Conservation (phyloP, 2,329 filamentous ascomycete species). For the Claviceps spartinae region DNA sequence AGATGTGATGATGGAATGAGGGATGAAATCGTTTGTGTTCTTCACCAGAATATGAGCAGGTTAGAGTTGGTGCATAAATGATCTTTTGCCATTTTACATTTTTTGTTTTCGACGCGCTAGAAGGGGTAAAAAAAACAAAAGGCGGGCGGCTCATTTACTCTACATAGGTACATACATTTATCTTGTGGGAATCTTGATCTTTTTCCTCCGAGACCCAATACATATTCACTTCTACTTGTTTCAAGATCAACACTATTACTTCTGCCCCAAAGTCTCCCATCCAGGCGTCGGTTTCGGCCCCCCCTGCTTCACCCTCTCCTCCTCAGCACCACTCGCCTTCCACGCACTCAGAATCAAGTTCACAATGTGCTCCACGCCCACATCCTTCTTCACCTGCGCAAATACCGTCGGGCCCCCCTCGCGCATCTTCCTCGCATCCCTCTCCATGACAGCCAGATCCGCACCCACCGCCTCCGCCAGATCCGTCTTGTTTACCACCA, state of each 20-base stretch:
- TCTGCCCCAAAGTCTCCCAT: constrained; percentile 29
- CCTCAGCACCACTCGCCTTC: constrained; percentile 75
- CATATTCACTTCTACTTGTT: background rate
- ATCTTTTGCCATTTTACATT: too few relatives aligned
- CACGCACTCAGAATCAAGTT: constrained; percentile 82
- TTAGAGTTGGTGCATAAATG: too few relatives aligned
- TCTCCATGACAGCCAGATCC: constrained; percentile 85
- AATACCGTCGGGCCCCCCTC: constrained; percentile 94
- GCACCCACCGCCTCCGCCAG: constrained; percentile 81
- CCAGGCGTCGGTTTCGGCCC: constrained; percentile 45
- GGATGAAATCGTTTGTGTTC: background rate
- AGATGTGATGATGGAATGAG: constrained; percentile 23
- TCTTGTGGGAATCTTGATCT: background rate
- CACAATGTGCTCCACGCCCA: constrained; percentile 75
- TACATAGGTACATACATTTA: too few relatives aligned
- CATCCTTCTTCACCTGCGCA: constrained; percentile 88
- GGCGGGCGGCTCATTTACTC: too few relatives aligned
- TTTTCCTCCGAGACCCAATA: background rate
- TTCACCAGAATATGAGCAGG: too few relatives aligned
- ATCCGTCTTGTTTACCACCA: constrained; percentile 97
- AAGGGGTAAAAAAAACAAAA: too few relatives aligned
- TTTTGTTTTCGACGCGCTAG: too few relatives aligned
- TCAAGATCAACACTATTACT: background rate
- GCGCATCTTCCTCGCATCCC: constrained; percentile 85
- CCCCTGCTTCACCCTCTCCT: constrained; percentile 37